Conservation (phyloP, 768 basidiomycete genomes). For the Amanita phalloides region DNA sequence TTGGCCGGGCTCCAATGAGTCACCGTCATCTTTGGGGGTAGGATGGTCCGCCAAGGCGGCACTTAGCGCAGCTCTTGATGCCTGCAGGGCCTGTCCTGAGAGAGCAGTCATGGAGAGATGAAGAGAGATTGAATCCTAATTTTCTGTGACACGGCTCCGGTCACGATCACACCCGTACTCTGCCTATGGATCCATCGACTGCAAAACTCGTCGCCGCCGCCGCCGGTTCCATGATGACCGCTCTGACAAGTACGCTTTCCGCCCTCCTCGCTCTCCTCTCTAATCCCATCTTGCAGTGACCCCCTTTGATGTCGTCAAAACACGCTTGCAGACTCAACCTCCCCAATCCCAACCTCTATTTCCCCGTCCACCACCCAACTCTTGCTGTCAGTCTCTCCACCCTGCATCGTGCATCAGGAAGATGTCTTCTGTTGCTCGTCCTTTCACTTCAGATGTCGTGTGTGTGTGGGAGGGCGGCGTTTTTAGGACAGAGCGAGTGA, state of each 20-base stretch:
- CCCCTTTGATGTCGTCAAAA: constrained; percentile 97
- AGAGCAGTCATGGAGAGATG: constrained; percentile 33
- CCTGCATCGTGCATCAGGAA: constrained; percentile 51
- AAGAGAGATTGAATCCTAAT: background rate
- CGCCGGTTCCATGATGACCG: constrained; percentile 71
- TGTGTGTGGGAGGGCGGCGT: constrained; percentile 73
- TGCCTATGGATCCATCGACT: constrained; percentile 57
- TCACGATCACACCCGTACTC: no score
- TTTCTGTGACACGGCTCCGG: background rate
- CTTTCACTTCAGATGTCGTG: constrained; percentile 53
- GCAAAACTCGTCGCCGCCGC: constrained; percentile 78
- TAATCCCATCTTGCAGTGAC: constrained; percentile 62
- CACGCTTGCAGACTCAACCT: constrained; percentile 90
- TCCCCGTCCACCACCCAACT: constrained; percentile 39
- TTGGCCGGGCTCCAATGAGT: constrained; percentile 64
- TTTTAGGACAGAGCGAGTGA: constrained; percentile 61
- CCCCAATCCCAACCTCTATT: constrained; percentile 37
- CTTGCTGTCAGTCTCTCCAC: constrained; percentile 62
- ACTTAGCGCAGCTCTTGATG: constrained; percentile 68
- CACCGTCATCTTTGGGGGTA: constrained; percentile 21
- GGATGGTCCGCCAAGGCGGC: constrained; percentile 59
- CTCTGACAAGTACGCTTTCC: constrained; percentile 57
- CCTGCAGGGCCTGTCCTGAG: constrained; percentile 58
- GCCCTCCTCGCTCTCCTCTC: background rate
- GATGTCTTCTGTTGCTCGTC: constrained; percentile 63